Conservation (phyloP, 140 eudicot genomes). For the Ambrosia hybrid region DNA sequence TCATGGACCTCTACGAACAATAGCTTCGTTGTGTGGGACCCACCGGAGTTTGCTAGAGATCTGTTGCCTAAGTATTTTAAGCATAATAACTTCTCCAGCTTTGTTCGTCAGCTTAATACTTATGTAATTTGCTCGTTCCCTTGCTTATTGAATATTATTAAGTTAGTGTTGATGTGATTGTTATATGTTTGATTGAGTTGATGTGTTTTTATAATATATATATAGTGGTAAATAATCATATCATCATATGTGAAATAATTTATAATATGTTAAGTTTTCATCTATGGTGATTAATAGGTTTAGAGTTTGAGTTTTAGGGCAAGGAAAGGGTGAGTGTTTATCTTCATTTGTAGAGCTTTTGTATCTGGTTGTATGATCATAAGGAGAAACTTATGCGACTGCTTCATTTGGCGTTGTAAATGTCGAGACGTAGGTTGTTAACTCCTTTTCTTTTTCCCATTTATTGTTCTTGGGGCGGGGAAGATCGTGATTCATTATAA, state of each 20-base stretch:
- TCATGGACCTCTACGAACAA: conserved; percentile 61
- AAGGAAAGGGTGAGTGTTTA: neutral
- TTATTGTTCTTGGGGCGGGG: neutral
- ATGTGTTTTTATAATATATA: neutral
- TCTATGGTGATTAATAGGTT: conserved; percentile 8
- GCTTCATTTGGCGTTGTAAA: conserved; percentile 4
- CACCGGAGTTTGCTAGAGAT: conserved; percentile 71
- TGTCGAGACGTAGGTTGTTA: neutral
- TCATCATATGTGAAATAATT: no score
- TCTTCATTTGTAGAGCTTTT: neutral
- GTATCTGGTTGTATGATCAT: no score
- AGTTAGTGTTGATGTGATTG: conserved; percentile 18
- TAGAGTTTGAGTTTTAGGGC: conserved; percentile 6
- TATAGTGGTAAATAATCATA: no score
- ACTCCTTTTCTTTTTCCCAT: neutral
- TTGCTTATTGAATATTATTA: neutral
- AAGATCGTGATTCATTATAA: neutral
- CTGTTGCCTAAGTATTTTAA: conserved; percentile 68
- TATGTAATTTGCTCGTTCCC: conserved; percentile 42
- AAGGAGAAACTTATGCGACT: no score
- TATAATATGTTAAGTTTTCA: neutral
- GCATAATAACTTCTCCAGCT: conserved; percentile 82
- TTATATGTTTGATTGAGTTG: neutral
- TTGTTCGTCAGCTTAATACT: conserved; percentile 77
- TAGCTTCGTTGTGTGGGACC: conserved; percentile 82